These are phyloP conservation scores for Paracoccidioides lutzii DNA, from an alignment of 2,329 filamentous ascomycete species.

Conservation along the genomic window DNA sequence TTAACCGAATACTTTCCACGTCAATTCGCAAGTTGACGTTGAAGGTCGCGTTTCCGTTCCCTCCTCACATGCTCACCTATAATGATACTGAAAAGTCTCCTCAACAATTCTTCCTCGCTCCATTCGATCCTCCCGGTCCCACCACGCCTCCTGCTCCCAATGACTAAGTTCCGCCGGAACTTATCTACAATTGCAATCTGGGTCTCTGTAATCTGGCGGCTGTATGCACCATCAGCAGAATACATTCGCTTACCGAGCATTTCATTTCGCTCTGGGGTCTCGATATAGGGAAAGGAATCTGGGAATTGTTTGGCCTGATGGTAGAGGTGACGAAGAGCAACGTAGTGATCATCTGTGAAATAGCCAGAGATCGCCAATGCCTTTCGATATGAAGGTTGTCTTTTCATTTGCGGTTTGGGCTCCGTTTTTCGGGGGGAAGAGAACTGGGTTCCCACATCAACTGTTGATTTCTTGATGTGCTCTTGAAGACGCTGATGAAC, in stretches of 20 bases:
- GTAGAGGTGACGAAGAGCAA: constrained; percentile 27
- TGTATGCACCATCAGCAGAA: constrained; percentile 29
- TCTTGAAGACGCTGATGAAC: neutral
- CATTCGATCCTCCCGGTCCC: constrained; percentile 29
- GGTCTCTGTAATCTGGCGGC: constrained; percentile 29
- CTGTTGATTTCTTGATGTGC: neutral
- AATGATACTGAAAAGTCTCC: constrained; percentile 34
- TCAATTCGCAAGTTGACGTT: neutral
- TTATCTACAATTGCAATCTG: constrained; percentile 32
- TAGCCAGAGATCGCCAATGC: constrained; percentile 26
- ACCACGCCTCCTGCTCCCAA: constrained; percentile 23
- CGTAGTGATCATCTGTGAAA: constrained; percentile 31
- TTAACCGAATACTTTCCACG: neutral
- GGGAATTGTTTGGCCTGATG: constrained; percentile 26
- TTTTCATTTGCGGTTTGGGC: neutral
- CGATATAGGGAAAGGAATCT: constrained; percentile 26
- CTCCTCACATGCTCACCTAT: constrained; percentile 35
- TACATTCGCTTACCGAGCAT: constrained; percentile 33
- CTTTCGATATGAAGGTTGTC: constrained; percentile 5
- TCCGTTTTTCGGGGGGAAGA: neutral
- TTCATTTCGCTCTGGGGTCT: constrained; percentile 22
- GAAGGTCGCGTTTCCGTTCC: constrained; percentile 19
- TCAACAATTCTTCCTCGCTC: constrained; percentile 33
- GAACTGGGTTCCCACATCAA: neutral
- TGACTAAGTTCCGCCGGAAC: constrained; percentile 26